These are phyloP conservation scores for Cyberlindnera maritima DNA, from an alignment of 805 yeast genomes.

Conservation along the genomic window DNA sequence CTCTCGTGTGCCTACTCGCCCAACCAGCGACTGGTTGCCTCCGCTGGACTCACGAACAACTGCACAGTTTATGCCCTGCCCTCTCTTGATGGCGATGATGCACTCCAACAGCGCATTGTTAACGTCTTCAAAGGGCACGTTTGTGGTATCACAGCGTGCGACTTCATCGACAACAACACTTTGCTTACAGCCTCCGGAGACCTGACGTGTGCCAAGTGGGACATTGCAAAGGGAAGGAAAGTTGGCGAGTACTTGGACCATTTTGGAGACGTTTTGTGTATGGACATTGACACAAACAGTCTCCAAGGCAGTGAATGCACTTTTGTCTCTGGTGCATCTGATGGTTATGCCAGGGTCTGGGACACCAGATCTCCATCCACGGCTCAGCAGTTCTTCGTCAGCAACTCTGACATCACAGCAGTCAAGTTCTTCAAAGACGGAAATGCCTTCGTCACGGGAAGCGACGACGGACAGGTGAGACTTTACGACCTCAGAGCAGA, in stretches of 20 bases:
- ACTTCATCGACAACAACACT: constrained; percentile 55
- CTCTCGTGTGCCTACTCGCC: constrained; percentile 73
- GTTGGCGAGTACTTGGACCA: constrained; percentile 60
- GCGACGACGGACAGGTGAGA: constrained; percentile 73
- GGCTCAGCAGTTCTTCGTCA: constrained; percentile 50
- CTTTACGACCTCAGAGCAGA: constrained; percentile 77
- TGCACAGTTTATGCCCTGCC: constrained; percentile 63
- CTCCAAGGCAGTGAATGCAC: constrained; percentile 18
- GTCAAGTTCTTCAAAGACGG: constrained; percentile 69
- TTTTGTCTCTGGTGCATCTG: constrained; percentile 66
- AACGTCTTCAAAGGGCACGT: constrained; percentile 74
- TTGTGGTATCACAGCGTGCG: constrained; percentile 76
- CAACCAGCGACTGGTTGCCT: constrained; percentile 61
- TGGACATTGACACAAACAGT: constrained; percentile 33
- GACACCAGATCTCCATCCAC: constrained; percentile 44
- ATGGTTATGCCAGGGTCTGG: constrained; percentile 66
- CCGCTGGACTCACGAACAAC: constrained; percentile 80
- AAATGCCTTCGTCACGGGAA: constrained; percentile 66
- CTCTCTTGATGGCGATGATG: constrained; percentile 23
- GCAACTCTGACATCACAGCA: constrained; percentile 62
- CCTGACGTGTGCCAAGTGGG: constrained; percentile 79
- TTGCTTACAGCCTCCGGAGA: constrained; percentile 80
- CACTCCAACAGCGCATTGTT: constrained; percentile 40
- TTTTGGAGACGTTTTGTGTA: constrained; percentile 64
- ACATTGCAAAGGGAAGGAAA: constrained; percentile 56